Conservation (phyloP, 176 grass and related monocot species). For the Oryza punctata region DNA sequence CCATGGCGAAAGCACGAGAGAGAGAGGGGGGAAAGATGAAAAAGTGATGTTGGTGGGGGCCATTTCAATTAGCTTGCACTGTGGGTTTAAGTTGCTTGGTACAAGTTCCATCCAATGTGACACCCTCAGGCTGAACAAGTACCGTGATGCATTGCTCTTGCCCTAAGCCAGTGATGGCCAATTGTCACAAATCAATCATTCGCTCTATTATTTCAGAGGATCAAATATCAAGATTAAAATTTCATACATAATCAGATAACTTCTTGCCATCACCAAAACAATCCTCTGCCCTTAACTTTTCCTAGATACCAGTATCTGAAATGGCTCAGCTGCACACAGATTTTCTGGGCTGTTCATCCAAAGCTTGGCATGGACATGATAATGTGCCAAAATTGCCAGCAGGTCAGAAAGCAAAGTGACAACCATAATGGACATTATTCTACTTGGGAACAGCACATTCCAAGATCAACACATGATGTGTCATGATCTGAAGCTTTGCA, state of each 20-base stretch:
- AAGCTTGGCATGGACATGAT: slow-evolving; percentile 35
- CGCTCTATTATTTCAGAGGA: neutral
- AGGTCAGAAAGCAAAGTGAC: slow-evolving; percentile 45
- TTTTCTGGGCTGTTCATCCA: slow-evolving; percentile 7
- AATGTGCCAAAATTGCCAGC: slow-evolving; percentile 48
- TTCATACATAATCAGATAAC: slow-evolving; percentile 1
- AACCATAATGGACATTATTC: slow-evolving; percentile 39
- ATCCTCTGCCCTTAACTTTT: slow-evolving; percentile 24
- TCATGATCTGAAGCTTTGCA: slow-evolving; percentile 6
- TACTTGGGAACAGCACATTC: slow-evolving; percentile 14
- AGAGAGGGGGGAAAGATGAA: no score
- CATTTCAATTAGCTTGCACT: no score
- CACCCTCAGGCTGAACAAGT: no score
- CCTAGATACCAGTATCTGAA: slow-evolving; percentile 38
- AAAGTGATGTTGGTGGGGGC: no score
- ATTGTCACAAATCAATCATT: neutral
- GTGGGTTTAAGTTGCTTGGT: no score
- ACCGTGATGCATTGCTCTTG: no score
- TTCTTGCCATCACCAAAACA: slow-evolving; percentile 31
- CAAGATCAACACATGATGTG: slow-evolving; percentile 25
- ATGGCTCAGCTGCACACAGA: slow-evolving; percentile 22
- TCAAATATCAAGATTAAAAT: neutral
- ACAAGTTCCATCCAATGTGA: no score
- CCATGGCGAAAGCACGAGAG: no score
- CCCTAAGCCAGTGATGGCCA: neutral